A percentile compares a stretch with the other conserved stretches of the same genome.
phyloP scores from a whole-genome alignment of 495 filamentous ascomycete genomes.

The Neurospora hispaniola region DNA sequence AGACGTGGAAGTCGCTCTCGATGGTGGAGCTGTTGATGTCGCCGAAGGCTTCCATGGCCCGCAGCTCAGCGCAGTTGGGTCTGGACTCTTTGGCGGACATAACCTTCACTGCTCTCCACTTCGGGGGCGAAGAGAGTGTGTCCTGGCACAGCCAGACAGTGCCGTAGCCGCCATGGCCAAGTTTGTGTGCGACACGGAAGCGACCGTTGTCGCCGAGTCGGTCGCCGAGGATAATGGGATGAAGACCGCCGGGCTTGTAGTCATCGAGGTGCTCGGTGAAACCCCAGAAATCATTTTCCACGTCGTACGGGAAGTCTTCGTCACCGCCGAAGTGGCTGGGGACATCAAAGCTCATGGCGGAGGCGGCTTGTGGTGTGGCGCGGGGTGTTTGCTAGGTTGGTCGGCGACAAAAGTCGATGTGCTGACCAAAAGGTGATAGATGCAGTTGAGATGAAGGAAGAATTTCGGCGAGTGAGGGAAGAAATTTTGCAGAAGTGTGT shows the following conservation, averaged over 20 bases:
- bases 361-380: too few species aligned
- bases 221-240: slow-evolving; percentile 41
- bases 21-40: background rate
- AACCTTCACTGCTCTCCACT: slow-evolving; percentile 21
- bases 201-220: slow-evolving; percentile 21
- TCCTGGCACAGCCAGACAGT: slow-evolving; percentile 49
- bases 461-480: too few species aligned
- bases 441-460: too few species aligned
- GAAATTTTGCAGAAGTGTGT: too few species aligned
- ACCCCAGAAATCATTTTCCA: background rate
- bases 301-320: too few species aligned
- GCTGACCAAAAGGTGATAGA: too few species aligned
- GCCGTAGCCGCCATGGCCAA: slow-evolving; percentile 38
- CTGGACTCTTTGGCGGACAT: slow-evolving; percentile 8
- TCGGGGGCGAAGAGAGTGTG: background rate
- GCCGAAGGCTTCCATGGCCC: slow-evolving; percentile 4
- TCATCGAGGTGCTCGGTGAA: background rate
- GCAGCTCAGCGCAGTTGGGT: slow-evolving; percentile 7
- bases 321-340: too few species aligned
- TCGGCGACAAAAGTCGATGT: too few species aligned
- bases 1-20: slow-evolving; percentile 6
- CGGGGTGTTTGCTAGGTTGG: too few species aligned
- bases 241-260: slow-evolving; percentile 11
- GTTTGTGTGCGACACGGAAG: slow-evolving; percentile 43
- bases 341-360: too few species aligned